Conservation (phyloP, 768 basidiomycete genomes). For the Udeniomyces megalosporus region DNA sequence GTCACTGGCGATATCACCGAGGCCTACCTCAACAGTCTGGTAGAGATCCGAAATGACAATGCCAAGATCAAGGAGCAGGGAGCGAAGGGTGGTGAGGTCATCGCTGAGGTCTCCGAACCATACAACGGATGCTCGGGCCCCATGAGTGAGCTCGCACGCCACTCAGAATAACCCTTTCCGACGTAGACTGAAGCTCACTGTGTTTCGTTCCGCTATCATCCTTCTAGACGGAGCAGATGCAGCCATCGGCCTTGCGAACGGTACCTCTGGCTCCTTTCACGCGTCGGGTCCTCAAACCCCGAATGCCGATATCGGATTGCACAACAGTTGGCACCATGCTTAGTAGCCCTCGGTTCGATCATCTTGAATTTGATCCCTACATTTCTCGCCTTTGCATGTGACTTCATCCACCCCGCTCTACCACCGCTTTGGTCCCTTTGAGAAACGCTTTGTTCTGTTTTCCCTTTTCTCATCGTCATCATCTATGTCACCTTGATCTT, state of each 20-base stretch:
- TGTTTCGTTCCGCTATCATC: neutral
- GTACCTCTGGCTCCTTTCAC: constrained; percentile 26
- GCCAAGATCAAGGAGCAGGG: constrained; percentile 41
- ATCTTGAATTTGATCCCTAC: no score
- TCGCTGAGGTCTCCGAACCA: constrained; percentile 21
- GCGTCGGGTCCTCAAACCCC: constrained; percentile 19
- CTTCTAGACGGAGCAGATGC: constrained; percentile 28
- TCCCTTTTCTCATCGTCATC: no score
- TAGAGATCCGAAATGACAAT: constrained; percentile 66
- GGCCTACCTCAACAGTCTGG: constrained; percentile 56
- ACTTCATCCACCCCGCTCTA: no score
- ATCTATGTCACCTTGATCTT: no score
- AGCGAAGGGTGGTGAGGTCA: constrained; percentile 8
- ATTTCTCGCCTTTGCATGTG: no score
- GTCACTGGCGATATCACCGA: constrained; percentile 85
- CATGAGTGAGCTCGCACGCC: constrained; percentile 26
- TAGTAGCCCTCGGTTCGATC: no score
- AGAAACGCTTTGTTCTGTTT: no score
- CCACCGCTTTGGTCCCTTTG: no score
- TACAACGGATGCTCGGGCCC: constrained; percentile 26
- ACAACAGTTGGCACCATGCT: constrained; percentile 28
- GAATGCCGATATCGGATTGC: constrained; percentile 28
- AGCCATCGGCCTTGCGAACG: constrained; percentile 28
- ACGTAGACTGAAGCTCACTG: neutral
- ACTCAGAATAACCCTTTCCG: no score